Base-by-base conservation (phyloP, 805 yeast genomes). In the Metschnikowia amazonensis region DNA sequence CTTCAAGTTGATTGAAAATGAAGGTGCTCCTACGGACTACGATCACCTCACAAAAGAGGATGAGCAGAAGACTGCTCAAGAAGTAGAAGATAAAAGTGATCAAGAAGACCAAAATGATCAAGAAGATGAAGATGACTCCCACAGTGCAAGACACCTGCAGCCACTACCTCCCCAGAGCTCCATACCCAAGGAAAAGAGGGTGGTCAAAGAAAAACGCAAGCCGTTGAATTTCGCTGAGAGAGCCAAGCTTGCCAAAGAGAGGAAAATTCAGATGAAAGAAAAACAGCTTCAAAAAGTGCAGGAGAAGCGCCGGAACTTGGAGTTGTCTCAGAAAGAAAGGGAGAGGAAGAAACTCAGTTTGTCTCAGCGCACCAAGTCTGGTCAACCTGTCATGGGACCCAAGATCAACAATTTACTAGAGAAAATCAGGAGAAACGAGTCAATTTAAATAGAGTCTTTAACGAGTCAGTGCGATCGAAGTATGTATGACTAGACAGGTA, bases 311-410 rank as follows among this genome's bases (percentile, higher is more conserved):
- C 57, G 59, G 28, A 60, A 60, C 11, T 55, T 67, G n/a, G 71
- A 64, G 32, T 52, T 47, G 59, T 68, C 48, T 69, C 70, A 35
- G 65, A 55, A 61, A 62, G 58, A 79, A 69, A 48, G 72, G 64
- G 58, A 69, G 58, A 34, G 67, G 69, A 58, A 66, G 76, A 56
- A 76, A 69, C 60, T 67, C 56, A 55, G 59, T 21, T 49, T 71
- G 3, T 48, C 65, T 7, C 72, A 76, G 47, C 81, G 71, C 50
- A 90, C 96, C 1, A 72, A 73, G 56, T 60, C 69, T 3, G 98
- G 98, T 0, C 98, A 90, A 63, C 97, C 97, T 2, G 65, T 79
- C 36, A 87, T 90, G 92, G 96, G 89, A 0, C 95, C 96, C 13
- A 79, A 95, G 64, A 87, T 90, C 47, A 83, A 80, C 45, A 79